Conservation (phyloP, 441 rosid species). For the Manihot esculenta region DNA sequence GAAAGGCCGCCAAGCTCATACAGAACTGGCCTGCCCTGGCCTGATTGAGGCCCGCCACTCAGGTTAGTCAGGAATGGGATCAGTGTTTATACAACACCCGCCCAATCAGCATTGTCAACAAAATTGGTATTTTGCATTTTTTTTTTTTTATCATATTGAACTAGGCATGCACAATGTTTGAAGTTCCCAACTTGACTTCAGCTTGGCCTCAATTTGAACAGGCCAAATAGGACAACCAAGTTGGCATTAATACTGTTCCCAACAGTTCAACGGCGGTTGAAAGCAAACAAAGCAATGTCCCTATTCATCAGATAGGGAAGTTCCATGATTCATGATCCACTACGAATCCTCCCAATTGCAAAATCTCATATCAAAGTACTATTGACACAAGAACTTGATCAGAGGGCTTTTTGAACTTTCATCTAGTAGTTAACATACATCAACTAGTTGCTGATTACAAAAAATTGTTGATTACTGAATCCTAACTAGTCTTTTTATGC, state of each 20-base stretch:
- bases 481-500: not conserved
- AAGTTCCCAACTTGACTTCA: too few relatives aligned
- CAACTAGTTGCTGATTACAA: not conserved
- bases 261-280: not conserved
- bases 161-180: too few relatives aligned
- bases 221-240: too few relatives aligned
- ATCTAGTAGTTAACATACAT: not conserved
- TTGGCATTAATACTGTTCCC: not conserved
- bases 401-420: not conserved
- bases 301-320: too few relatives aligned
- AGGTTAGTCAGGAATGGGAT: too few relatives aligned
- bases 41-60: too few relatives aligned
- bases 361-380: not conserved
- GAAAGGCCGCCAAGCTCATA: not conserved
- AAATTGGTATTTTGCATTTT: too few relatives aligned
- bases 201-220: too few relatives aligned
- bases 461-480: not conserved
- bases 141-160: too few relatives aligned
- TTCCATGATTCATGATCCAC: not conserved
- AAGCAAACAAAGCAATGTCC: not conserved
- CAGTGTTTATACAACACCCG: too few relatives aligned
- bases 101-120: too few relatives aligned
- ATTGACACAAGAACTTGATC: not conserved
- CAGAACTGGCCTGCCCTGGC: not conserved
- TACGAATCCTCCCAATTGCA: not conserved